Evolutionary conservation across 257 asterid species (phyloP), one percentile per base, ranked within the genome.

Genomic region (Prunella vulgaris): DNA sequence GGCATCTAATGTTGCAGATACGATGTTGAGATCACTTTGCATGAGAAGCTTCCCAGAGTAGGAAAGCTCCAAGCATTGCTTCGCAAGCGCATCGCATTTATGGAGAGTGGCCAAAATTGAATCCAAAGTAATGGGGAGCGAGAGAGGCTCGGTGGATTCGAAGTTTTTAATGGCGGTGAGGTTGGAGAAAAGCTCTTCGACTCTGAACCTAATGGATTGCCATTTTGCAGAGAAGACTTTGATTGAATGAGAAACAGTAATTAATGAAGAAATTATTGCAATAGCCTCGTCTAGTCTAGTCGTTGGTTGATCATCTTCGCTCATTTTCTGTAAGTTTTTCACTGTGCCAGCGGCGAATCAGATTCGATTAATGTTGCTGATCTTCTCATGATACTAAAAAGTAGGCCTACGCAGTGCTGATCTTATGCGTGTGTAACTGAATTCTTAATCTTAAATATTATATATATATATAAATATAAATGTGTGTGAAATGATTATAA

Each of bases 21-120:
- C 52, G 28, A 86, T 77, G 44, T 89, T 95, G 24, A 91, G 91
- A 81, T 91, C 89, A 68, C 99, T 94, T 32, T 87, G 92, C 97
- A 86, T 94, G 48, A 79, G 95, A 3, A 94, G 85, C 83, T 89
- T 94, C 65, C 98, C 97, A 54, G 81, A 65, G 57, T 78, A 94
- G 0, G 97, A 84, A 35, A 70, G 56, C 5, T 80, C 84, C 66
- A 83, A 42, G 30, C 98, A 91, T 67, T 77, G 70, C 22, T 53
- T 64, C 0, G 91, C 86, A 18, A 87, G 90, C 7, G 68, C 76
- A 21, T 81, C 66, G 71, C 96, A 86, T n/a, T 61, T 69, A 27
- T 71, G 38, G 12, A 93, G 79, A 0, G 95, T 87, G 12, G 64
- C 73, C 7, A 52, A 57, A 73, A 93, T 82, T 6, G 94, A 79